Evolutionary conservation across 257 asterid species (phyloP), one percentile per base, ranked within the genome.

Genomic region (Ajuga chamaepitys): DNA sequence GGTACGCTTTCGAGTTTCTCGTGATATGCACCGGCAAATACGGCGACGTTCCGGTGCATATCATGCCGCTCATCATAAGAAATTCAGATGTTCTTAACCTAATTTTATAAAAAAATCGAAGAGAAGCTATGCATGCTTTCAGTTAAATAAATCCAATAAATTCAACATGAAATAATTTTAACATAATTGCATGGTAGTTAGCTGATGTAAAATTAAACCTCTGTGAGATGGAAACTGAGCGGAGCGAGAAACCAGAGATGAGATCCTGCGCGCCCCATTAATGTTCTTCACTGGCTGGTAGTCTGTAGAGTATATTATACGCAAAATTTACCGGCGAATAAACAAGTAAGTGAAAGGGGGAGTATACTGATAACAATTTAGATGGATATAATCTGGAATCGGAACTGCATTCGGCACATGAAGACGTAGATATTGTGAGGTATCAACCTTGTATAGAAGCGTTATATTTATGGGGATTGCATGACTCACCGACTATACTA

Each of bases 21-120:
- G 96, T 91, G 78, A 74, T 91, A 50, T 91, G 98, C 72, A 82
- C 95, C 1, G 96, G 96, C 37, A 91, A 91, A 71, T 91, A 91
- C 41, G 98, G 98, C 5, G 95, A 91, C 35, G 52, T 91, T 38
- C 96, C 98, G 21, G 82, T n/a, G n/a, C n/a, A n/a, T n/a, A n/a
- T n/a, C n/a, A n/a, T n/a, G n/a, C n/a, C n/a, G n/a, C n/a, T n/a
- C n/a, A n/a, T 21, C 69, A 9, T 22, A 30, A 24, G 35, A 52
- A 37, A 57, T 35, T 37, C 61, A 10, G 17, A 10, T 24, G 8
- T 26, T 13, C 3, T n/a, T 8, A 9, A 48, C 55, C 52, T n/a
- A n/a, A n/a, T n/a, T n/a, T n/a, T n/a, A n/a, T n/a, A 45, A 20
- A 58, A 11, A 1, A 16, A 4, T 59, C 42, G 9, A 14, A 26